Conservation (phyloP, 2,329 filamentous ascomycete genomes). For the Colletotrichum spinosum region DNA sequence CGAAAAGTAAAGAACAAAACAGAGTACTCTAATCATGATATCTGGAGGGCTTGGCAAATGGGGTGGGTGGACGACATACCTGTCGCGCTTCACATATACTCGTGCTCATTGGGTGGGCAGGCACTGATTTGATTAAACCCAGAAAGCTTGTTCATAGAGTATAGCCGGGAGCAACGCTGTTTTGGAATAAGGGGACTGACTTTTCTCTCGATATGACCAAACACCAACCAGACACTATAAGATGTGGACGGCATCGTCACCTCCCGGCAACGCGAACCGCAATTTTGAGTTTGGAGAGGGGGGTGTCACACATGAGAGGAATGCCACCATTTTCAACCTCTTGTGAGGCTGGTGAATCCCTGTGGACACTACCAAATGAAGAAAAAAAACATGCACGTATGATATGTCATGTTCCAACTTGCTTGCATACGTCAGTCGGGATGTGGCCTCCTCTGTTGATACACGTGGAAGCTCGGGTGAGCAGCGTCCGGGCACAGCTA, state of each 20-base stretch:
- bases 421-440: conserved; percentile 33
- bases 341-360: not conserved
- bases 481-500: conserved; percentile 14
- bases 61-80: conserved; percentile 1
- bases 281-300: conserved; percentile 34
- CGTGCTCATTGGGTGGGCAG: conserved; percentile 1
- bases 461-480: conserved; percentile 35
- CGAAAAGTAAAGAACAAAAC: not conserved
- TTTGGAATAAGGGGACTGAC: conserved; percentile 7
- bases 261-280: conserved; percentile 30
- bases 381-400: no score
- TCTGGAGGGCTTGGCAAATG: conserved; percentile 11
- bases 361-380: no score
- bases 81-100: no score
- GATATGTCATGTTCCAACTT: conserved; percentile 18
- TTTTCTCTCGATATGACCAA: not conserved
- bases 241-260: conserved; percentile 21
- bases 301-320: conserved; percentile 18
- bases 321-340: conserved; percentile 31
- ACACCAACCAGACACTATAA: no score
- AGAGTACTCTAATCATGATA: not conserved
- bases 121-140: conserved; percentile 32
- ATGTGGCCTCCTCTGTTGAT: conserved; percentile 21
- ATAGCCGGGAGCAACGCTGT: conserved; percentile 26
- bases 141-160: conserved; percentile 27